Percentiles rank a stretch among this genome's conserved stretches.
phyloP scores from a whole-genome alignment of 495 filamentous ascomycete species.

The Aspergillus incahuasiensis region DNA sequence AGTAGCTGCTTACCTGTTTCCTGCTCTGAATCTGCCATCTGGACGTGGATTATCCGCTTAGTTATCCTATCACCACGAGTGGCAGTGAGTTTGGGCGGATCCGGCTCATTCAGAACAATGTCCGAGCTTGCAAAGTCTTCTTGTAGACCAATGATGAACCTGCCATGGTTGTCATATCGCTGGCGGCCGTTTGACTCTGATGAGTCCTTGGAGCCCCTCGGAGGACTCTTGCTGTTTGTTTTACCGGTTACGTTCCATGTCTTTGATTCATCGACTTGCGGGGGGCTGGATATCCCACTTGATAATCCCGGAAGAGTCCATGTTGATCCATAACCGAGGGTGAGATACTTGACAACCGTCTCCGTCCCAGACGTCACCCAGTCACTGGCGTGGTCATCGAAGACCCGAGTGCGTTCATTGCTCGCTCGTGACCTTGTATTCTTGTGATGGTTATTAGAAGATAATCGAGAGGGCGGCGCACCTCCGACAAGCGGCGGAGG shows the following conservation, averaged over 20 bases:
- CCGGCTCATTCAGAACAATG: conserved; percentile 22
- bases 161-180: conserved; percentile 35
- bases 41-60: conserved; percentile 48
- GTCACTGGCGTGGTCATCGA: conserved; percentile 21
- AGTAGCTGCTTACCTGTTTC: conserved; percentile 14
- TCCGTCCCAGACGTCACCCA: conserved; percentile 34
- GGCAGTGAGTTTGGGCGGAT: conserved; percentile 17
- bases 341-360: conserved; percentile 55
- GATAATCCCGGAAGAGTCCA: conserved; percentile 44
- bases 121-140: conserved; percentile 51
- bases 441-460: conserved; percentile 15
- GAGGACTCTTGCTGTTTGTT: background rate
- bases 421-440: conserved; percentile 12
- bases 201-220: background rate
- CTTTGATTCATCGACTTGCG: conserved; percentile 20
- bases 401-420: conserved; percentile 16
- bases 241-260: conserved; percentile 8
- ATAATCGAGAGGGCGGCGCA: conserved; percentile 20
- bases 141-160: conserved; percentile 67
- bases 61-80: conserved; percentile 38
- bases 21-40: conserved; percentile 15
- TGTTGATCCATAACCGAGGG: conserved; percentile 56
- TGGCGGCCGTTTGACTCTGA: background rate
- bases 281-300: conserved; percentile 19
- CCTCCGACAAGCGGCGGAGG: conserved; percentile 41